These are phyloP conservation scores for Botrytis pseudocinerea DNA, from an alignment of 2,329 filamentous ascomycete species.

Conservation along the genomic window DNA sequence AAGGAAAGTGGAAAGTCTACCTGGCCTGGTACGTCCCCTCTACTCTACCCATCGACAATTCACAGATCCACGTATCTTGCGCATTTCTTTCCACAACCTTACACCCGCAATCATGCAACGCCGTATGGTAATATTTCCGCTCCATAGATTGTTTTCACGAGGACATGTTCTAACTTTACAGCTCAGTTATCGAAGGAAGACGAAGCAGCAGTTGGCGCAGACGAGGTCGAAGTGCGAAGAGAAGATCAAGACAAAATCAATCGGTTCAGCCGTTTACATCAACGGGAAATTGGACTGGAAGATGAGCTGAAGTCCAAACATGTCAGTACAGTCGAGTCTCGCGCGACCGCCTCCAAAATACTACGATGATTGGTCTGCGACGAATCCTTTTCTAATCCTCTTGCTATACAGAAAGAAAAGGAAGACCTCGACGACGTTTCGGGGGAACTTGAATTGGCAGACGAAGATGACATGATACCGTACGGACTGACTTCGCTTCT, in stretches of 20 bases:
- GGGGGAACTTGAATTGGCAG: slow-evolving; percentile 87
- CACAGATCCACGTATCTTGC: not conserved
- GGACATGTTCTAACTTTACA: not conserved
- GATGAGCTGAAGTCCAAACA: slow-evolving; percentile 79
- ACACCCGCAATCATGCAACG: slow-evolving; percentile 29
- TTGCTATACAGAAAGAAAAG: slow-evolving; percentile 78
- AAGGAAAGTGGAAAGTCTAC: not conserved
- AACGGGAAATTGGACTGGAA: slow-evolving; percentile 75
- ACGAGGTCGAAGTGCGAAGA: slow-evolving; percentile 90
- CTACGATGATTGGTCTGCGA: not conserved
- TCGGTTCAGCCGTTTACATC: slow-evolving; percentile 90
- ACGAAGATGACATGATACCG: slow-evolving; percentile 93
- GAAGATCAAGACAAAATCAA: slow-evolving; percentile 99
- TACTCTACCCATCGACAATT: not conserved
- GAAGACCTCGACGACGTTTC: slow-evolving; percentile 94
- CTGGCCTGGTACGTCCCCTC: not conserved
- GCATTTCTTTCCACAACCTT: not conserved
- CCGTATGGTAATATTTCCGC: slow-evolving; percentile 30
- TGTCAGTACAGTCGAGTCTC: slow-evolving; percentile 51
- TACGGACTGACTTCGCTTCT: slow-evolving; percentile 45
- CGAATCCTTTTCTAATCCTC: slow-evolving; percentile 26
- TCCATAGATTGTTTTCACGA: not conserved
- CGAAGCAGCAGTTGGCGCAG: slow-evolving; percentile 68
- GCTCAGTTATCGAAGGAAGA: slow-evolving; percentile 85
- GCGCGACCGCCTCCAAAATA: not conserved